Evolutionary conservation across 495 filamentous ascomycete species (phyloP), one percentile per base, ranked within the genome.

Genomic region (Tuber microsphaerosporum): DNA sequence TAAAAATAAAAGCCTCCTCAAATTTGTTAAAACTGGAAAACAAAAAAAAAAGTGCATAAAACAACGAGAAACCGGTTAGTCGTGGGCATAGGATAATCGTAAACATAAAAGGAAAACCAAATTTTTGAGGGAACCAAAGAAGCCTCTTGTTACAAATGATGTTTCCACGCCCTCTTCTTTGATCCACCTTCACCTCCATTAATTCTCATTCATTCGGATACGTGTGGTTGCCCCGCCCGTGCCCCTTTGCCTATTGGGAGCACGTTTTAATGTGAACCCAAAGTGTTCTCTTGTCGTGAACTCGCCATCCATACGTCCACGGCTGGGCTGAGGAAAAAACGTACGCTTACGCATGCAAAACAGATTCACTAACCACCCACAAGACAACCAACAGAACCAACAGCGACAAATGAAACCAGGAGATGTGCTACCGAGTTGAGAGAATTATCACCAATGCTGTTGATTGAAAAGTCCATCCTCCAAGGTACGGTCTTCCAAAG

Each of bases 401-500:
- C 8, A 76, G 75, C 70, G 74, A 71, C 45, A 69, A n/a, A 71
- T n/a, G 70, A 45, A 71, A 45, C 39, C 70, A 45, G 70, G 34
- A 45, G 43, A 39, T 8, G 43, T 16, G 14, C 26, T 22, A 17
- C 42, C 37, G n/a, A 37, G 48, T 56, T 45, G 45, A 34, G 68
- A 19, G 56, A n/a, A 42, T 37, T 80, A 81, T 37, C 75, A 70
- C 90, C 90, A 91, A 74, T 90, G 89, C 61, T 86, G 86, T 74
- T 88, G 87, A 71, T 87, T 87, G 84, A 90, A 88, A 80, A 89
- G 91, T 19, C 93, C 92, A 83, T 99, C 95, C 83, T 97, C 94
- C 71, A 97, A 85, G 2, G 94, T 97, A 65, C 95, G 89, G 81
- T 97, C 95, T 84, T 98, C 95, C 77, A 99, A 85, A 75, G 91